Evolutionary conservation across 2,329 filamentous ascomycete species (phyloP), one percentile per base, ranked within the genome.

Genomic region (Ampelomyces quisqualis): DNA sequence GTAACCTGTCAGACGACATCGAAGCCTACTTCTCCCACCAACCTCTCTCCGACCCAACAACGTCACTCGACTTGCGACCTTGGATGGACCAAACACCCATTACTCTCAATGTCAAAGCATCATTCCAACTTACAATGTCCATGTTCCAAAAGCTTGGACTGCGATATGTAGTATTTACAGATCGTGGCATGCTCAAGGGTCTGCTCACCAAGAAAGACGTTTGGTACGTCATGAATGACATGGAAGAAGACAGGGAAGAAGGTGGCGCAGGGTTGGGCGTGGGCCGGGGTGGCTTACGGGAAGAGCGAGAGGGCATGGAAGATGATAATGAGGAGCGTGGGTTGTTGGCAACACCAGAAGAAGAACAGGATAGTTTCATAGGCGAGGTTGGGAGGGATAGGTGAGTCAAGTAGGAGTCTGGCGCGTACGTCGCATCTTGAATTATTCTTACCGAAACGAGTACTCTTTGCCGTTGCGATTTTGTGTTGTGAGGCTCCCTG

Each of bases 41-140:
- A 60, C 84, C 87, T 2, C 82, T 91, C 23, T 60, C 64, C 1
- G 88, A 95, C 58, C 86, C 88, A 1, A 75, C 78, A 14, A 78
- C 81, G 11, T 90, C 85, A 1, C 81, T 98, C 26, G 93, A 98
- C 69, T 77, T 98, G 8, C 78, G 91, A 6, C 90, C 90, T 2
- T 98, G 93, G 93, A 96, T 98, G 90, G 93, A 98, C 68, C 91
- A 96, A 68, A 98, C 93, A 0, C 93, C 93, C 1, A 86, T 98
- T 32, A 97, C 93, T 1, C 76, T 97, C 13, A 87, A 89, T 28
- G 83, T 82, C 15, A 80, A 83, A 49, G 83, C 84, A 11, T 85
- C 78, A 44, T 81, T 98, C 45, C 84, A 90, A 63, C 79, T 97
- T n/a, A 88, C 88, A 3, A 84, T 94, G 17, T 84, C 80, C 42